These are phyloP conservation scores for Arxiozyma heterogenica DNA, from an alignment of 1,139 yeast species.

Conservation along the genomic window DNA sequence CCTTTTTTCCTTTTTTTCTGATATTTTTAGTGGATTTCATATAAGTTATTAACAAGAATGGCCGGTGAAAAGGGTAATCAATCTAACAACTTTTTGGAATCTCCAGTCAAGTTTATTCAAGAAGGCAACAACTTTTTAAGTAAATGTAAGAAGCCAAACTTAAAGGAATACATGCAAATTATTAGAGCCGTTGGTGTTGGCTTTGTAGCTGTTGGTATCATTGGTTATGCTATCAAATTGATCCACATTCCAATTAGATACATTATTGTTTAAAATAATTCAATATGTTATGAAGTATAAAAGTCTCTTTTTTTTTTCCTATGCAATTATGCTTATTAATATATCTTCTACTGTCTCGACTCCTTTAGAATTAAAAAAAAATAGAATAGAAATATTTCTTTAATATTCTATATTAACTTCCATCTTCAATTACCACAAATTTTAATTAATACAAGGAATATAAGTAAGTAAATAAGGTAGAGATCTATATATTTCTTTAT, in stretches of 20 bases:
- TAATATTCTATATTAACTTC: too few species aligned
- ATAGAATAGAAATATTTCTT: too few species aligned
- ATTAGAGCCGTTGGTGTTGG: slow-evolving; percentile 96
- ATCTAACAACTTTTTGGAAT: slow-evolving; percentile 74
- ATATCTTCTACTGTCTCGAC: too few species aligned
- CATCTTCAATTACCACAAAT: background rate
- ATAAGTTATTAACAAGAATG: slow-evolving; percentile 11
- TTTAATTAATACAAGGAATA: background rate
- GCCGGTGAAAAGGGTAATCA: slow-evolving; percentile 26
- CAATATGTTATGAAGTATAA: too few species aligned
- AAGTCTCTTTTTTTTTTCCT: too few species aligned
- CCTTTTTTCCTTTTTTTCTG: background rate
- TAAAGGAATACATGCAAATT: slow-evolving; percentile 78
- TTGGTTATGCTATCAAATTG: slow-evolving; percentile 90
- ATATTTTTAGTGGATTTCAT: background rate
- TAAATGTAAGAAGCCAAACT: slow-evolving; percentile 89
- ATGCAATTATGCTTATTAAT: too few species aligned
- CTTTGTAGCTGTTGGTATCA: slow-evolving; percentile 94
- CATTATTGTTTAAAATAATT: slow-evolving; percentile 61
- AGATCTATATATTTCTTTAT: background rate
- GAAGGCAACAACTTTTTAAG: slow-evolving; percentile 82
- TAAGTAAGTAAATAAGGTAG: too few species aligned
- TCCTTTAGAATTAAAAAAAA: too few species aligned
- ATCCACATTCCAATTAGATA: slow-evolving; percentile 96
- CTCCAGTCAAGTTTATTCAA: slow-evolving; percentile 82